Evolutionary conservation across 2,329 filamentous ascomycete species (phyloP).

Genomic region (Microascus cirrosus): DNA sequence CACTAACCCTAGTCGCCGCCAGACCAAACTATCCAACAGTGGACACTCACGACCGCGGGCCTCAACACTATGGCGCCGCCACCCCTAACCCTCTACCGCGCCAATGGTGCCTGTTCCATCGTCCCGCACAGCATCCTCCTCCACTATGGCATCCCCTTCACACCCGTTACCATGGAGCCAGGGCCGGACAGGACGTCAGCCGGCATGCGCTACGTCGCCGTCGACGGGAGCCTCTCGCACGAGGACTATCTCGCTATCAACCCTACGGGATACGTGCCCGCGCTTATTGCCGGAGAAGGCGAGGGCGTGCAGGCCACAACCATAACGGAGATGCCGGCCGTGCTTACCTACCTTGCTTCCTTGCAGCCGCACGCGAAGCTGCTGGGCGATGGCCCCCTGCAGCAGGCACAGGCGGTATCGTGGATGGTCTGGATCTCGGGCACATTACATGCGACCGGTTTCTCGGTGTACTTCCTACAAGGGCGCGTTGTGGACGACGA

Average conservation of each 20-base stretch:
- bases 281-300: slow-evolving; percentile 11
- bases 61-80: neutral
- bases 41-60: too few species aligned
- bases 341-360: slow-evolving; percentile 19
- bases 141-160: slow-evolving; percentile 16
- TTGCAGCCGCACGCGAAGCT: slow-evolving; percentile 11
- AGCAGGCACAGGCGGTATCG: slow-evolving; percentile 14
- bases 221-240: slow-evolving; percentile 19
- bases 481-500: slow-evolving; percentile 14
- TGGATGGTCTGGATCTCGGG: slow-evolving; percentile 22
- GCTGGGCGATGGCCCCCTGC: slow-evolving; percentile 9
- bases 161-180: slow-evolving; percentile 9
- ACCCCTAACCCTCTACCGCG: slow-evolving; percentile 17
- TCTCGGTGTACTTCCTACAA: slow-evolving; percentile 14
- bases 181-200: slow-evolving; percentile 7
- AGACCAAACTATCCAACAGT: too few species aligned
- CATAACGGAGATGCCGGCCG: slow-evolving; percentile 20
- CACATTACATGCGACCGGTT: slow-evolving; percentile 17
- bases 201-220: slow-evolving; percentile 9
- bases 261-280: slow-evolving; percentile 19
- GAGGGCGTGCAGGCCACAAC: slow-evolving; percentile 11
- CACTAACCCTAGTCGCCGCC: too few species aligned
- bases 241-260: slow-evolving; percentile 18
- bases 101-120: slow-evolving; percentile 17
- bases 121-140: slow-evolving; percentile 17